Evolutionary conservation across 2,329 filamentous ascomycete species (phyloP).

Genomic region (Zopfia rhizophila): DNA sequence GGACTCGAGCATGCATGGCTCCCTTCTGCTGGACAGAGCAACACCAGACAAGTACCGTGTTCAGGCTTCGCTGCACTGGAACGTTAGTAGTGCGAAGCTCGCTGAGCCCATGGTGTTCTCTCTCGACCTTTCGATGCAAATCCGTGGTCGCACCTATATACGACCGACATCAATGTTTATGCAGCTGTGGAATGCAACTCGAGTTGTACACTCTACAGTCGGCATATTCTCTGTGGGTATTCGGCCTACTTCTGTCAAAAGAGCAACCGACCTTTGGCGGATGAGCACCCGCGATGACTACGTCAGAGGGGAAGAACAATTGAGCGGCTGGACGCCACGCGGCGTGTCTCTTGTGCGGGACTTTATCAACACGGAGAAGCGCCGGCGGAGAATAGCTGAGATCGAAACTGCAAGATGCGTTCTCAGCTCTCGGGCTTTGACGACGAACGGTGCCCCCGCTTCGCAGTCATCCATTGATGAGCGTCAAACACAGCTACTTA

Average conservation of each 20-base stretch:
- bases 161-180: conserved; percentile 89
- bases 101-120: conserved; percentile 90
- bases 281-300: conserved; percentile 96
- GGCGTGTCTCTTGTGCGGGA: conserved; percentile 93
- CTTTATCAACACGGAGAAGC: conserved; percentile 79
- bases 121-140: conserved; percentile 82
- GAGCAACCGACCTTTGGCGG: conserved; percentile 92
- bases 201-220: conserved; percentile 87
- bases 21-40: conserved; percentile 89
- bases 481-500: conserved; percentile 55
- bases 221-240: conserved; percentile 88
- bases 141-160: conserved; percentile 84
- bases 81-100: conserved; percentile 83
- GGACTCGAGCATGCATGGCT: conserved; percentile 94
- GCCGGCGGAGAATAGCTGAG: conserved; percentile 78
- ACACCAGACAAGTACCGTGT: conserved; percentile 94
- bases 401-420: conserved; percentile 79
- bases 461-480: conserved; percentile 34
- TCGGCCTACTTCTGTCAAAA: conserved; percentile 88
- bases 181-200: conserved; percentile 83
- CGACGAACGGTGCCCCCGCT: conserved; percentile 29
- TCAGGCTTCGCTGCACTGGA: conserved; percentile 87
- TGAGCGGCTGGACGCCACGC: conserved; percentile 86
- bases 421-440: conserved; percentile 64
- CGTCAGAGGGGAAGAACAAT: conserved; percentile 91